Evolutionary conservation across 1,139 yeast genomes (phyloP).

Genomic region (Candida anutae): DNA sequence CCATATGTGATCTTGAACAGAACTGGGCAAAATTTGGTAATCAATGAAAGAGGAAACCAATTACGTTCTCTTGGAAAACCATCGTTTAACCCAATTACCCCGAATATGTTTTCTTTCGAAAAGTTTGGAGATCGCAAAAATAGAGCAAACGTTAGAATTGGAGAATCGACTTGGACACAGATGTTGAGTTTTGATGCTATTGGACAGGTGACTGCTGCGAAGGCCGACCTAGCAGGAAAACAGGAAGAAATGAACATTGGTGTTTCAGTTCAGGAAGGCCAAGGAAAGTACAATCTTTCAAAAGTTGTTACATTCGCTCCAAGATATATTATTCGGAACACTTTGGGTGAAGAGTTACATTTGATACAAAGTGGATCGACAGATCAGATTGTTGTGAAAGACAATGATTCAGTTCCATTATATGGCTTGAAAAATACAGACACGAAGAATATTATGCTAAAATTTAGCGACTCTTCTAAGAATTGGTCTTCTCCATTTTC

Average conservation of each 20-base stretch:
- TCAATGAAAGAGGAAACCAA: constrained; percentile 53
- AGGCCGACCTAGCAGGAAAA: constrained; percentile 48
- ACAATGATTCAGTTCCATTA: constrained; percentile 53
- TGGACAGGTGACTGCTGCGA: constrained; percentile 70
- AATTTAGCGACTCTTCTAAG: constrained; percentile 51
- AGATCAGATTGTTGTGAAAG: constrained; percentile 32
- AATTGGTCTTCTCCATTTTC: constrained; percentile 87
- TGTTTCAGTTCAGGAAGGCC: constrained; percentile 72
- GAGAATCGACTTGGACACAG: constrained; percentile 67
- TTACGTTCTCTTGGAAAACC: constrained; percentile 26
- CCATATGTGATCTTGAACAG: constrained; percentile 81
- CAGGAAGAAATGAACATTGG: constrained; percentile 74
- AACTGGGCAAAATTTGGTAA: constrained; percentile 59
- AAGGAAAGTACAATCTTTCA: constrained; percentile 70
- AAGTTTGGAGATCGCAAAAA: constrained; percentile 49
- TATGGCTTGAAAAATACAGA: constrained; percentile 48
- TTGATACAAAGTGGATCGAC: constrained; percentile 67
- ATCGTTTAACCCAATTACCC: constrained; percentile 28
- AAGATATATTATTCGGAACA: constrained; percentile 67
- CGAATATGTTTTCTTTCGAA: constrained; percentile 83
- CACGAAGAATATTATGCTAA: constrained; percentile 48
- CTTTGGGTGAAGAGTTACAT: constrained; percentile 46
- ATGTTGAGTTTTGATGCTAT: constrained; percentile 85
- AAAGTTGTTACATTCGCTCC: constrained; percentile 81
- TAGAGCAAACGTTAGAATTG: constrained; percentile 62